Percentiles rank a stretch among this genome's conserved stretches.
Conservation (phyloP, 306 rosid genomes). For the Inga leiocalycina region DNA sequence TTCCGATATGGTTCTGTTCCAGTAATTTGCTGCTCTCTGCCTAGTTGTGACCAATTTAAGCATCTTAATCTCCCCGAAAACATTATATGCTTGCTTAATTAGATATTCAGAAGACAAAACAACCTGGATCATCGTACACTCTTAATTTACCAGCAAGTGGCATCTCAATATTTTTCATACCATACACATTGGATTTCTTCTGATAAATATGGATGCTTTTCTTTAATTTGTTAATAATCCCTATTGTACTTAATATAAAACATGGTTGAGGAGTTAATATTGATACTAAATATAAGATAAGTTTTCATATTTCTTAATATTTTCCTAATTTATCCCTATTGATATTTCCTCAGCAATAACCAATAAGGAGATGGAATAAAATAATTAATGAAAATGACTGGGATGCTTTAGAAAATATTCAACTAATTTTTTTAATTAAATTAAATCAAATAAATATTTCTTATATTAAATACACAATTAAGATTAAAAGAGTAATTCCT, state of each 20-base stretch:
- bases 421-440: no score
- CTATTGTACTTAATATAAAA: no score
- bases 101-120: not conserved
- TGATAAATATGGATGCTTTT: not conserved
- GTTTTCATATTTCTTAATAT: no score
- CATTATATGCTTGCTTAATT: constrained; percentile 31
- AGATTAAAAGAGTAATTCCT: no score
- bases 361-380: no score
- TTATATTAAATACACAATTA: no score
- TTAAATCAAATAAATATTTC: no score
- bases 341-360: rapidly evolving
- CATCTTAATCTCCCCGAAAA: constrained; percentile 80
- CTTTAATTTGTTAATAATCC: not conserved
- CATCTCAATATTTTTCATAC: constrained; percentile 35
- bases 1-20: constrained; percentile 35
- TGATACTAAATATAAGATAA: no score
- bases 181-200: not conserved
- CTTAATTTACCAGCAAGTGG: constrained; percentile 37
- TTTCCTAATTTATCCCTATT: no score
- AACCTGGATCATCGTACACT: constrained; percentile 25
- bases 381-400: no score
- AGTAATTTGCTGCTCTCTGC: constrained; percentile 24
- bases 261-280: no score
- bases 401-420: no score
- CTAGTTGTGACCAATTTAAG: constrained; percentile 27